Evolutionary conservation across 2,329 filamentous ascomycete species (phyloP), one percentile per base, ranked within the genome.

Genomic region (Xylaria digitata): DNA sequence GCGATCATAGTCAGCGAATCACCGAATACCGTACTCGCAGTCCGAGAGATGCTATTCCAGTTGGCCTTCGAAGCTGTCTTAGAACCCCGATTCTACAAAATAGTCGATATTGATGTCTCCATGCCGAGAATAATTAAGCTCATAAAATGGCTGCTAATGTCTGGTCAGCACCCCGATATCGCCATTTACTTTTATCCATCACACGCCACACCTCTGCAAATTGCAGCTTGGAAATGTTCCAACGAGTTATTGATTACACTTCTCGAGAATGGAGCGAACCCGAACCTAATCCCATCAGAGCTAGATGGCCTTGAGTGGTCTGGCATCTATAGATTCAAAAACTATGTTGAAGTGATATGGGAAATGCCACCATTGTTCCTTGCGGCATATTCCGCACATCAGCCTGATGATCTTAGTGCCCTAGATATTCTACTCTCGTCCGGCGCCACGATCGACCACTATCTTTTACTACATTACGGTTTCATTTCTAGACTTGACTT

Each of bases 81-180:
- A 7, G 8, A 48, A 13, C 45, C 45, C 23, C 9, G 7, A 48
- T 0, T 26, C 19, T 26, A 26, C 13, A 3, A 5, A 1, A 48
- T 48, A 7, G 19, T 8, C 8, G 2, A 48, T 26, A 48, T 48
- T 15, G 19, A 30, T 30, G 48, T 19, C 15, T 13, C 48, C 48
- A 50, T n/a, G 48, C 48, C 23, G 17, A 32, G 26, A 23, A 50
- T 50, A n/a, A 13, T 50, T 15, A n/a, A 3, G 48, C 48, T 32
- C n/a, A n/a, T 50, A 50, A 50, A 32, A 50, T 50, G 48, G 23
- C 48, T 50, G 5, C n/a, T 50, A 50, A 32, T 15, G 15, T 50
- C 48, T 32, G 23, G 48, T n/a, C 48, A 50, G 7, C 15, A 13
- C 26, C 48, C 48, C 30, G 23, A 50, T 50, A 32, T 49, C 13